phyloP scores from a whole-genome alignment of 768 basidiomycete genomes.

The Phanerodontia chrysosporium region DNA sequence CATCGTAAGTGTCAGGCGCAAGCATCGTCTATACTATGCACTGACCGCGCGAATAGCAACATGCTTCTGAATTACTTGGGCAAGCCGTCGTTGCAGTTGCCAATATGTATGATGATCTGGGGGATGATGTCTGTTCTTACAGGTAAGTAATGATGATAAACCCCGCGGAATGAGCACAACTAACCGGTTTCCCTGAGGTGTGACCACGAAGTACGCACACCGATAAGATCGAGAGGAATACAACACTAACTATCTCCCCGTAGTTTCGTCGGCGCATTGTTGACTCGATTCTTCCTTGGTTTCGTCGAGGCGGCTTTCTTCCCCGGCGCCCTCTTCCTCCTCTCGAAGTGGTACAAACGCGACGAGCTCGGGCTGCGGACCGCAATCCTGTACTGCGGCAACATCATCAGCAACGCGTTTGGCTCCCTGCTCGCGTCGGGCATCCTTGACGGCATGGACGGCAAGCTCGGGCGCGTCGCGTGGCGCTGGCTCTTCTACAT shows the following conservation, averaged over 20 bases:
- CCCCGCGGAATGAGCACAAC: not conserved
- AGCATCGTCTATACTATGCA: not conserved
- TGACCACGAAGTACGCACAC: constrained; percentile 21
- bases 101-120: constrained; percentile 67
- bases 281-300: constrained; percentile 76
- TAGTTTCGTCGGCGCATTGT: constrained; percentile 54
- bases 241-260: not conserved
- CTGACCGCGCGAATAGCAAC: constrained; percentile 40
- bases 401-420: constrained; percentile 77
- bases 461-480: constrained; percentile 57
- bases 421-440: constrained; percentile 76
- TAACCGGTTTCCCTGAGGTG: not conserved
- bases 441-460: constrained; percentile 70
- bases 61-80: constrained; percentile 66
- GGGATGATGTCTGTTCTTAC: constrained; percentile 45
- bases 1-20: constrained; percentile 44
- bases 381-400: constrained; percentile 68
- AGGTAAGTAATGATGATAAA: constrained; percentile 19
- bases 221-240: not conserved
- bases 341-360: constrained; percentile 72
- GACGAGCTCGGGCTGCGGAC: constrained; percentile 67
- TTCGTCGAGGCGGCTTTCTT: constrained; percentile 58
- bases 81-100: constrained; percentile 64
- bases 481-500: constrained; percentile 75
- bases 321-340: constrained; percentile 60